phyloP scores from a whole-genome alignment of 2,329 filamentous ascomycete genomes.

The Trichoderma sp. region DNA sequence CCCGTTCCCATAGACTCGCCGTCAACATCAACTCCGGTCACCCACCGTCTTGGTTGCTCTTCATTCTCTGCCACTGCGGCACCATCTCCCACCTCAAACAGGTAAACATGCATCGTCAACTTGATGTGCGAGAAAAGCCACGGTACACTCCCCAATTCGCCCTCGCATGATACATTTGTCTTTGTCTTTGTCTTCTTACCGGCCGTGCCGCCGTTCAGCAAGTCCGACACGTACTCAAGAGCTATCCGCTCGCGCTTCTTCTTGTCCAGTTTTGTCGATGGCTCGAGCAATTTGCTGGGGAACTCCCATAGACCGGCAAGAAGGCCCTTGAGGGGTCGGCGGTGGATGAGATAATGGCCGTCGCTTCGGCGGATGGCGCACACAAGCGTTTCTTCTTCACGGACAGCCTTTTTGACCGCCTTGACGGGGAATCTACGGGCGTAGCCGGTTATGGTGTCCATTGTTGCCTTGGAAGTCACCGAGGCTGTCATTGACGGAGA shows the following conservation, averaged over 20 bases:
- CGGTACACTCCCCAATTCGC: constrained; percentile 50
- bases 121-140: constrained; percentile 58
- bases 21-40: constrained; percentile 42
- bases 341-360: constrained; percentile 46
- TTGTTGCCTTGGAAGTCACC: constrained; percentile 22
- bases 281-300: constrained; percentile 42
- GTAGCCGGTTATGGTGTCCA: constrained; percentile 42
- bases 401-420: constrained; percentile 49
- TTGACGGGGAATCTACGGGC: constrained; percentile 52
- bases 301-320: constrained; percentile 57
- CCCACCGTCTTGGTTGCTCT: constrained; percentile 37
- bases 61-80: neutral
- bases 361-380: constrained; percentile 47
- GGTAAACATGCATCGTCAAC: constrained; percentile 55
- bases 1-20: constrained; percentile 56
- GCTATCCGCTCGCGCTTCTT: constrained; percentile 39
- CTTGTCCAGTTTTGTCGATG: constrained; percentile 24
- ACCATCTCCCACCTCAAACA: constrained; percentile 39
- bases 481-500: neutral
- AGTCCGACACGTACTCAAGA: constrained; percentile 30
- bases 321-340: constrained; percentile 52
- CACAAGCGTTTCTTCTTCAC: constrained; percentile 51
- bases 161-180: constrained; percentile 30
- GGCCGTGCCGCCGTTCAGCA: constrained; percentile 24
- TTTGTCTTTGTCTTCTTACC: neutral